A percentile compares a stretch with the other conserved stretches of the same genome.
phyloP scores from a whole-genome alignment of 441 rosid genomes.

The Arabidopsis hybrid region DNA sequence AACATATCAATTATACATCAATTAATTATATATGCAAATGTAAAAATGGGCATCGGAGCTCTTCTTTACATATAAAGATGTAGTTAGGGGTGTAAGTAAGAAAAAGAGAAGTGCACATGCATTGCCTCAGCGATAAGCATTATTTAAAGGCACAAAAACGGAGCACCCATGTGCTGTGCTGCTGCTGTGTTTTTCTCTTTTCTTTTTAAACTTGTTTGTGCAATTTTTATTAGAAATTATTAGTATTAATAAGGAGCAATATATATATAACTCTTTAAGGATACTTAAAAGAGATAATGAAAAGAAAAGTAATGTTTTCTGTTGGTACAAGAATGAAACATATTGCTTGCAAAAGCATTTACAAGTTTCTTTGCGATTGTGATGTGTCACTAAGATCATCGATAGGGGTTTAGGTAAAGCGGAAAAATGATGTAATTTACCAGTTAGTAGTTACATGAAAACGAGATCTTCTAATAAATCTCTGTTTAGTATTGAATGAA shows the following conservation, averaged over 20 bases:
- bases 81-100: slow-evolving; percentile 18
- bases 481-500: too few relatives aligned
- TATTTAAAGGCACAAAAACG: slow-evolving; percentile 13
- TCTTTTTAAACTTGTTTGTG: background rate
- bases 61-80: background rate
- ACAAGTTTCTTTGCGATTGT: background rate
- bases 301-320: background rate
- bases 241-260: background rate
- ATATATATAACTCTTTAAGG: too few relatives aligned
- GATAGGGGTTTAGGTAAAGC: slow-evolving; percentile 19
- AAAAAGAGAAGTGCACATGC: slow-evolving; percentile 36
- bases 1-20: background rate
- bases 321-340: slow-evolving; percentile 24
- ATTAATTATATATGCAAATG: background rate
- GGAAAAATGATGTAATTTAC: background rate
- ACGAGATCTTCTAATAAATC: too few relatives aligned
- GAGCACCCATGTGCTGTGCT: slow-evolving; percentile 38
- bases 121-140: background rate
- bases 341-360: slow-evolving; percentile 29
- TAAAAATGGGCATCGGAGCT: background rate
- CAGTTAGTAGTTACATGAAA: background rate
- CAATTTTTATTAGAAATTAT: background rate
- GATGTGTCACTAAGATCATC: slow-evolving; percentile 12
- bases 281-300: background rate
- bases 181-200: background rate